These are phyloP conservation scores for Nicotiana noctiflora DNA, from an alignment of 257 asterid genomes.

Conservation along the genomic window DNA sequence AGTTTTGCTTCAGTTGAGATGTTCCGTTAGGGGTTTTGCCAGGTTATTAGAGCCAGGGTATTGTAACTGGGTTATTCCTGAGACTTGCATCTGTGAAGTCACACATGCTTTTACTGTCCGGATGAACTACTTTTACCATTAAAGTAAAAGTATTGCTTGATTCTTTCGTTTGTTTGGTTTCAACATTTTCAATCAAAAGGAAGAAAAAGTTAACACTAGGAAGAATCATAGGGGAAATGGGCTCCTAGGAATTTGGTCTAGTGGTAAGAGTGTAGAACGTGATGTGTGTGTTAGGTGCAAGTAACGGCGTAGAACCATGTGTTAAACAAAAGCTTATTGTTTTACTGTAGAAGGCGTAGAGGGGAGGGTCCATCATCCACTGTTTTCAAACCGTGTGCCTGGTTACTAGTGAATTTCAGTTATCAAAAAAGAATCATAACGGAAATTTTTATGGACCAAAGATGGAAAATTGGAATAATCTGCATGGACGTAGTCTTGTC, in stretches of 20 bases:
- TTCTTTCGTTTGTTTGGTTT: not conserved
- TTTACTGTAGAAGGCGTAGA: not conserved
- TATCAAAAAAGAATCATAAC: not conserved
- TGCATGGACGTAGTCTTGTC: not conserved
- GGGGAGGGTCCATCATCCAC: not conserved
- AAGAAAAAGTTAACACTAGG: not conserved
- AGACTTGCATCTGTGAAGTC: not conserved
- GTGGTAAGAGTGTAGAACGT: not conserved
- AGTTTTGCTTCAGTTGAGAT: not conserved
- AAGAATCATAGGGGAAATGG: not conserved
- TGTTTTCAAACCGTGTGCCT: not conserved
- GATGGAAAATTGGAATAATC: not conserved
- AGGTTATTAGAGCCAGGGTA: not conserved
- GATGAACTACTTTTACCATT: not conserved
- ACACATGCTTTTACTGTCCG: not conserved
- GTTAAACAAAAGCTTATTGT: not conserved
- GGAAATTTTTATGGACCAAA: not conserved
- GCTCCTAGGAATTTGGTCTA: not conserved
- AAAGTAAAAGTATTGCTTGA: not conserved
- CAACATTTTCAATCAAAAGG: not conserved
- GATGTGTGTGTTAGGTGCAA: not conserved
- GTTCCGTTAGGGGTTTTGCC: not conserved
- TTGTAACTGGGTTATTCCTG: not conserved
- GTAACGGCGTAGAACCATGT: not conserved
- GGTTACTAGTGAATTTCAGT: not conserved